phyloP scores from a whole-genome alignment of 2,329 filamentous ascomycete genomes.

The Xenoacremonium recifei region DNA sequence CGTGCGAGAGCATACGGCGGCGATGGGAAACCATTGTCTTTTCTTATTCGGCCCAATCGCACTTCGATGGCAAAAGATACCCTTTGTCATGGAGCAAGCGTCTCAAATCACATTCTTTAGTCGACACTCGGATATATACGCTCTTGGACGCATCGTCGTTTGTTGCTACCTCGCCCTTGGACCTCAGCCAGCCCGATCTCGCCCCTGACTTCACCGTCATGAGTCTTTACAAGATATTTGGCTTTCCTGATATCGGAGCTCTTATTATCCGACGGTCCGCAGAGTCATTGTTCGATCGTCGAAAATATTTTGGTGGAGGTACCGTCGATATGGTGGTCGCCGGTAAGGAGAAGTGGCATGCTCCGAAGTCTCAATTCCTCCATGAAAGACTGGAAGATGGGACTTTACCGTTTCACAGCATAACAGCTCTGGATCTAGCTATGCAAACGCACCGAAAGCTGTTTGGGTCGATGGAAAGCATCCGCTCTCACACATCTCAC shows the following conservation, averaged over 20 bases:
- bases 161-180: slow-evolving; percentile 72
- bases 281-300: slow-evolving; percentile 59
- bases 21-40: slow-evolving; percentile 49
- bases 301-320: slow-evolving; percentile 89
- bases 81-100: slow-evolving; percentile 66
- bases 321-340: slow-evolving; percentile 89
- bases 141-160: slow-evolving; percentile 83
- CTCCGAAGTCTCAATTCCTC: slow-evolving; percentile 65
- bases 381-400: slow-evolving; percentile 90
- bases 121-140: slow-evolving; percentile 51
- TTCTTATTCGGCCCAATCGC: slow-evolving; percentile 88
- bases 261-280: slow-evolving; percentile 76
- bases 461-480: slow-evolving; percentile 67
- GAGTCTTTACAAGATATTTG: slow-evolving; percentile 97
- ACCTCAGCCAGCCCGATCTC: slow-evolving; percentile 58
- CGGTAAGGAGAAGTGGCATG: slow-evolving; percentile 79
- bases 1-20: slow-evolving; percentile 24
- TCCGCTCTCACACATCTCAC: slow-evolving; percentile 69
- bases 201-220: slow-evolving; percentile 84
- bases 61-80: slow-evolving; percentile 80
- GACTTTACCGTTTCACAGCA: slow-evolving; percentile 85
- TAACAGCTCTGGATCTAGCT: slow-evolving; percentile 76
- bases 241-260: slow-evolving; percentile 87
- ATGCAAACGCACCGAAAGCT: slow-evolving; percentile 66
- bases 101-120: slow-evolving; percentile 35